A percentile compares a stretch with the other conserved stretches of the same genome.
Evolutionary conservation across 306 rosid genomes (phyloP).

Genomic region (Begonia peltatifolia): DNA sequence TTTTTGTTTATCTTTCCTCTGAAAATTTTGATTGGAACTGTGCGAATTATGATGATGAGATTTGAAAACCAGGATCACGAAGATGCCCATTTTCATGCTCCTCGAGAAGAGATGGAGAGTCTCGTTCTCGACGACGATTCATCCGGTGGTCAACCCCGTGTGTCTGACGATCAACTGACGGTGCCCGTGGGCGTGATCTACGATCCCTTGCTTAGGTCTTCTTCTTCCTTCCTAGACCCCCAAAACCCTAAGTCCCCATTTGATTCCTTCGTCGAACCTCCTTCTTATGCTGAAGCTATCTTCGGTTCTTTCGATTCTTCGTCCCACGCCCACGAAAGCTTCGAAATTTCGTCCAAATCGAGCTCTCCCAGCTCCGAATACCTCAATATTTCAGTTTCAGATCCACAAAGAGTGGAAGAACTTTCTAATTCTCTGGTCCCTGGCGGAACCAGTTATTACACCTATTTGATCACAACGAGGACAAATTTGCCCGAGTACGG

Average conservation of each 20-base stretch:
- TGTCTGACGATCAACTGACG: slow-evolving; percentile 3
- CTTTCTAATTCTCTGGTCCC: slow-evolving; percentile 23
- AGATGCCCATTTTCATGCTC: slow-evolving; percentile 9
- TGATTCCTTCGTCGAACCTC: slow-evolving; percentile 24
- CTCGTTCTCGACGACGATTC: slow-evolving; percentile 31
- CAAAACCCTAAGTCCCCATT: slow-evolving; percentile 14
- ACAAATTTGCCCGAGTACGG: slow-evolving; percentile 26
- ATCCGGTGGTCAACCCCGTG: slow-evolving; percentile 13
- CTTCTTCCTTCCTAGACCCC: slow-evolving; percentile 14
- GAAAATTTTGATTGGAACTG: neutral
- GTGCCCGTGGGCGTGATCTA: slow-evolving; percentile 3
- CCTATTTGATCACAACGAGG: slow-evolving; percentile 27
- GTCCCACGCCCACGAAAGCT: slow-evolving; percentile 20
- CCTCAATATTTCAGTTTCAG: slow-evolving; percentile 15
- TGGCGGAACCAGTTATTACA: slow-evolving; percentile 21
- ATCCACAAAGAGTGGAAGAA: slow-evolving; percentile 27
- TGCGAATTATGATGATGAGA: slow-evolving; percentile 19
- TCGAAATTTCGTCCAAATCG: slow-evolving; percentile 7
- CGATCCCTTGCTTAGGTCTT: slow-evolving; percentile 10
- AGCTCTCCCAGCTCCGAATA: slow-evolving; percentile 13
- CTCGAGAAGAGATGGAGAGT: slow-evolving; percentile 30
- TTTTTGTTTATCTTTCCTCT: neutral
- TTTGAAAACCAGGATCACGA: slow-evolving; percentile 10
- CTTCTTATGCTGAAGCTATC: slow-evolving; percentile 29
- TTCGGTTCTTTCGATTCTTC: slow-evolving; percentile 30